Evolutionary conservation across 768 basidiomycete species (phyloP).

Genomic region (Amanita polypyramis): DNA sequence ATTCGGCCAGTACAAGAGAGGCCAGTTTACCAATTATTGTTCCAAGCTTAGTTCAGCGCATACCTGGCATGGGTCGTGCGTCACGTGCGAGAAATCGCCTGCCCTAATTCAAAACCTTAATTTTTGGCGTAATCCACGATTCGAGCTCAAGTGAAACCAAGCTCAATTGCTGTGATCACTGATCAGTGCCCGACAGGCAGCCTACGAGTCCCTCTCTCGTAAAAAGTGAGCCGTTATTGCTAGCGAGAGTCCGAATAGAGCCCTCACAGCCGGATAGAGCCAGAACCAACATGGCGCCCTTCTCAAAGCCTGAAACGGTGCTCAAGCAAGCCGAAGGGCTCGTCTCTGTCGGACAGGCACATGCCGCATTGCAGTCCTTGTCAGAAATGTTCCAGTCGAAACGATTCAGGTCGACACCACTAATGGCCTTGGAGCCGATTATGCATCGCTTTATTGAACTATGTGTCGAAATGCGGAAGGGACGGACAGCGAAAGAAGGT

Average conservation of each 20-base stretch:
- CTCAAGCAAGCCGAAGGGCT: slow-evolving; percentile 92
- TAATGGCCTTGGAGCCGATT: slow-evolving; percentile 87
- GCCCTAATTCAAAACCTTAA: slow-evolving; percentile 16
- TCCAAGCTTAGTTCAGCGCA: too few relatives aligned
- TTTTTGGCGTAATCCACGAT: slow-evolving; percentile 14
- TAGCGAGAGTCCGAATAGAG: background rate
- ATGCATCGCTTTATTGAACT: slow-evolving; percentile 94
- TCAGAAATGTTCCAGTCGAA: slow-evolving; percentile 91
- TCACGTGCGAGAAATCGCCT: slow-evolving; percentile 4
- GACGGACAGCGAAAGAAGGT: slow-evolving; percentile 87
- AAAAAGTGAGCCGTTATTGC: slow-evolving; percentile 11
- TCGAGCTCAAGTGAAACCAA: slow-evolving; percentile 3
- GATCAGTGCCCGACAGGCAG: slow-evolving; percentile 11
- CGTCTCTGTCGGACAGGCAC: slow-evolving; percentile 82
- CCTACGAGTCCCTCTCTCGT: slow-evolving; percentile 15
- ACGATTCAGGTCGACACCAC: slow-evolving; percentile 85
- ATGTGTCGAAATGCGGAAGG: slow-evolving; percentile 91
- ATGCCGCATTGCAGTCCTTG: slow-evolving; percentile 82
- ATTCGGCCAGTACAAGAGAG: too few relatives aligned
- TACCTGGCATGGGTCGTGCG: too few relatives aligned
- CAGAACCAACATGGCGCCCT: slow-evolving; percentile 61
- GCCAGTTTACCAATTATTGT: too few relatives aligned
- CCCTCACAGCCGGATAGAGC: slow-evolving; percentile 4
- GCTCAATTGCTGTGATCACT: slow-evolving; percentile 13
- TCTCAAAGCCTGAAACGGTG: slow-evolving; percentile 84